Conservation (phyloP, 2,329 filamentous ascomycete species). For the Xenosphaeropsis pyriputrescens region DNA sequence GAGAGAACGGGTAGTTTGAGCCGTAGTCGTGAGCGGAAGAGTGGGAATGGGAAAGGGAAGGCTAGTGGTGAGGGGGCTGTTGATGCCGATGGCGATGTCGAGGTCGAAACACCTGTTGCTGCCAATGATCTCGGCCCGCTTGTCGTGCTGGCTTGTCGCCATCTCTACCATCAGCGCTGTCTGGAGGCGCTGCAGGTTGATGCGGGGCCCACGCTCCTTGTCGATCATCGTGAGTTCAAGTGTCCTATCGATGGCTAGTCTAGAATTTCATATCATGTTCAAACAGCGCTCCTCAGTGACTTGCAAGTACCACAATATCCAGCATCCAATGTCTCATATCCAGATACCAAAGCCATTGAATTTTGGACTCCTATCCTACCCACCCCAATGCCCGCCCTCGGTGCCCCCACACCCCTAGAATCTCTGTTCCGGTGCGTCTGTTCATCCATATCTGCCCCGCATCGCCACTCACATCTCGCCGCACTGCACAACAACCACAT, state of each 20-base stretch:
- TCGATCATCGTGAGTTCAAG: slow-evolving; percentile 22
- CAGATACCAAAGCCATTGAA: too few species aligned
- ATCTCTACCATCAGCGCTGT: slow-evolving; percentile 56
- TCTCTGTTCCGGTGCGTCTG: too few species aligned
- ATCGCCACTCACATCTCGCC: slow-evolving; percentile 90
- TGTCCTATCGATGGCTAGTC: slow-evolving; percentile 23
- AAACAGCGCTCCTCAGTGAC: too few species aligned
- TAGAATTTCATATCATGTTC: background rate
- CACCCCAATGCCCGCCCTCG: too few species aligned
- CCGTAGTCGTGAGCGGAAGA: slow-evolving; percentile 9
- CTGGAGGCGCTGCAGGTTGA: slow-evolving; percentile 49
- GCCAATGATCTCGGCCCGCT: slow-evolving; percentile 40
- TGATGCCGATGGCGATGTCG: slow-evolving; percentile 14
- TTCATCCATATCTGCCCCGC: too few species aligned
- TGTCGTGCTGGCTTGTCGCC: slow-evolving; percentile 54
- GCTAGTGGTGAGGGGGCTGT: slow-evolving; percentile 14
- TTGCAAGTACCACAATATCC: too few species aligned
- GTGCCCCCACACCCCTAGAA: too few species aligned
- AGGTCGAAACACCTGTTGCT: slow-evolving; percentile 20
- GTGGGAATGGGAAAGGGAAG: slow-evolving; percentile 10
- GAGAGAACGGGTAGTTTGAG: slow-evolving; percentile 12
- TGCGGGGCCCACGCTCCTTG: slow-evolving; percentile 27
- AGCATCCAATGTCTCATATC: too few species aligned
- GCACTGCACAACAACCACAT: slow-evolving; percentile 74
- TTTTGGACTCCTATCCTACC: too few species aligned